Conservation (phyloP, 192 early-diverging fungal species). For the Backusella macrospora region DNA sequence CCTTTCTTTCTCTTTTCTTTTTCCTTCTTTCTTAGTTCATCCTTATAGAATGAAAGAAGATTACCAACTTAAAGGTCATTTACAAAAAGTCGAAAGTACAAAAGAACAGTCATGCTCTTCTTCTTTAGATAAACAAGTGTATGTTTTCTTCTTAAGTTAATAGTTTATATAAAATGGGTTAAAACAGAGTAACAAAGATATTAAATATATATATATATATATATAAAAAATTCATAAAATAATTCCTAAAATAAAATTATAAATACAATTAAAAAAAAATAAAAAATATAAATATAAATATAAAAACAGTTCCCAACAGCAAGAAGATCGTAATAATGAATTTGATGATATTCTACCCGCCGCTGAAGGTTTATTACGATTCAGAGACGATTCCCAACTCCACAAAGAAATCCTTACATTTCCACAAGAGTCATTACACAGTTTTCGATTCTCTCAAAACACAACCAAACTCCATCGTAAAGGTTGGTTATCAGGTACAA, state of each 20-base stretch:
- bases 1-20: background rate
- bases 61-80: background rate
- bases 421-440: slow-evolving; percentile 20
- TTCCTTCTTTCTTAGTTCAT: background rate
- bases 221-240: no score
- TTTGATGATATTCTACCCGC: slow-evolving; percentile 6
- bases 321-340: background rate
- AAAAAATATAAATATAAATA: no score
- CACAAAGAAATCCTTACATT: slow-evolving; percentile 4
- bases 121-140: no score
- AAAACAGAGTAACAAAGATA: no score
- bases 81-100: no score
- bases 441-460: slow-evolving; percentile 21
- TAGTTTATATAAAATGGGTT: no score
- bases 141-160: no score
- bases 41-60: slow-evolving; percentile 4
- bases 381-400: slow-evolving; percentile 11
- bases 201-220: no score
- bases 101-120: no score
- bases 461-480: background rate
- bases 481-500: background rate
- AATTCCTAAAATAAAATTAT: no score
- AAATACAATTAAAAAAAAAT: no score
- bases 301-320: background rate
- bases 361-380: slow-evolving; percentile 12